phyloP scores from a whole-genome alignment of 495 filamentous ascomycete genomes.

The Trichoderma reesei region DNA sequence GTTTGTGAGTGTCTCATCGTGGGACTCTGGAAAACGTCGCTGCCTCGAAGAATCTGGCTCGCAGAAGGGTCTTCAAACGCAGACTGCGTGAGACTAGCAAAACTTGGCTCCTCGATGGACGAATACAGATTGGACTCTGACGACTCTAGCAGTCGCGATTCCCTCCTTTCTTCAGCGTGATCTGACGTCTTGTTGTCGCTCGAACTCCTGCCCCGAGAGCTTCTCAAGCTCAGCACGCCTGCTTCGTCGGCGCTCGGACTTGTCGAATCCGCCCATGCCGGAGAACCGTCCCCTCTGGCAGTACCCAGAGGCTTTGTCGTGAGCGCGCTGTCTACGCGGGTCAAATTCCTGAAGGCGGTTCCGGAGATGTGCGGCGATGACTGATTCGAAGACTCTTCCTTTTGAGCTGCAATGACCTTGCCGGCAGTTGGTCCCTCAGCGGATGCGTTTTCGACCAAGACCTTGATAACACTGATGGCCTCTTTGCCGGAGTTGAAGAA shows the following conservation, averaged over 20 bases:
- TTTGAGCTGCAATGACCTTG: not conserved
- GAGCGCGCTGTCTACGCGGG: conserved; percentile 4
- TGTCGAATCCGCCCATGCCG: conserved; percentile 37
- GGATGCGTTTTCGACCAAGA: conserved; percentile 55
- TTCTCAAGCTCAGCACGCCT: conserved; percentile 28
- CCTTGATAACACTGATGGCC: conserved; percentile 67
- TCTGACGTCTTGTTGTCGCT: conserved; percentile 45
- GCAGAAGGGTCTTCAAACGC: conserved; percentile 74
- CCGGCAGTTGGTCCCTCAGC: not conserved
- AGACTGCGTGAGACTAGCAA: conserved; percentile 59
- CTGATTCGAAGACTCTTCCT: not conserved
- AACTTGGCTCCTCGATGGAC: conserved; percentile 57
- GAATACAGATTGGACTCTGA: conserved; percentile 72
- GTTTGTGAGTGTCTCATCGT: conserved; percentile 47
- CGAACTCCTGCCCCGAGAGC: conserved; percentile 43
- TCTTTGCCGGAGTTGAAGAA: conserved; percentile 86
- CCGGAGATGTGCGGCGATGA: not conserved
- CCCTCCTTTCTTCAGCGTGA: conserved; percentile 29
- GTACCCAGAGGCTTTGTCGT: conserved; percentile 38
- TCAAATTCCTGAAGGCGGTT: not conserved
- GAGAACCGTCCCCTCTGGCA: conserved; percentile 55
- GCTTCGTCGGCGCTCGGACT: conserved; percentile 30
- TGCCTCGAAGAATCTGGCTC: conserved; percentile 79
- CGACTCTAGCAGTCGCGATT: conserved; percentile 51
- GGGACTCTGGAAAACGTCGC: conserved; percentile 84